Percentiles rank a stretch among this genome's conserved stretches.
These are phyloP conservation scores for Leishmania lainsoni DNA, from an alignment of 208 protist species.

Conservation along the genomic window DNA sequence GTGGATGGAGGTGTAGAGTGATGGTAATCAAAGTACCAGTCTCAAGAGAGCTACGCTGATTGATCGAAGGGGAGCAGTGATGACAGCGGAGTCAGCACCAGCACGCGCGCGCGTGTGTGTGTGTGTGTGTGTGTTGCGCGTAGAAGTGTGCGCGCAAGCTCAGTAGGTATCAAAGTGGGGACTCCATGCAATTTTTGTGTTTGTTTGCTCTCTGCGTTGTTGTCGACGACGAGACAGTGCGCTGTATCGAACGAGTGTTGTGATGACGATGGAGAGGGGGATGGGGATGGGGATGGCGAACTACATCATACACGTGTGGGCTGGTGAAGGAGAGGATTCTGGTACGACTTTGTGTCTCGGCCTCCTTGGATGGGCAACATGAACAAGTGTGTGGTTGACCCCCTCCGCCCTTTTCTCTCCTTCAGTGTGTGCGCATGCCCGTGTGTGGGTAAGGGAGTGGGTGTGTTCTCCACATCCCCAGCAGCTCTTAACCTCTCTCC, in stretches of 20 bases:
- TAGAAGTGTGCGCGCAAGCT: background rate
- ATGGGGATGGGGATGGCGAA: background rate
- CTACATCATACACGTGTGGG: background rate
- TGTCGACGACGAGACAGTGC: background rate
- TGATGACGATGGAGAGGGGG: background rate
- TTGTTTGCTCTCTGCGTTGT: background rate
- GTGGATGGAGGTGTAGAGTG: background rate
- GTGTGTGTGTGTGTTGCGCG: background rate
- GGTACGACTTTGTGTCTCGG: background rate
- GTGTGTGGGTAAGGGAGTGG: too few species aligned
- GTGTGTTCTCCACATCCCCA: background rate
- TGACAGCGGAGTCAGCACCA: background rate
- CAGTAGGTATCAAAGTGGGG: background rate
- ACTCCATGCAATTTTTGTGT: background rate
- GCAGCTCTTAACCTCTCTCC: background rate
- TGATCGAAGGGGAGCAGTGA: background rate
- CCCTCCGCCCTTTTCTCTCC: background rate
- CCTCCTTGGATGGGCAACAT: background rate
- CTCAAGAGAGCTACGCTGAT: background rate
- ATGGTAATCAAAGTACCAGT: too few species aligned
- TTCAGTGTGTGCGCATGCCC: background rate
- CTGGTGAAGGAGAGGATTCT: background rate
- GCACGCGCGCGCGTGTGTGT: constrained; percentile 1
- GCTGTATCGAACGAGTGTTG: background rate
- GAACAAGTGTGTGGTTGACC: background rate